Evolutionary conservation across 305 asterid species (phyloP), one percentile per base, ranked within the genome.

Genomic region (Vinca major): DNA sequence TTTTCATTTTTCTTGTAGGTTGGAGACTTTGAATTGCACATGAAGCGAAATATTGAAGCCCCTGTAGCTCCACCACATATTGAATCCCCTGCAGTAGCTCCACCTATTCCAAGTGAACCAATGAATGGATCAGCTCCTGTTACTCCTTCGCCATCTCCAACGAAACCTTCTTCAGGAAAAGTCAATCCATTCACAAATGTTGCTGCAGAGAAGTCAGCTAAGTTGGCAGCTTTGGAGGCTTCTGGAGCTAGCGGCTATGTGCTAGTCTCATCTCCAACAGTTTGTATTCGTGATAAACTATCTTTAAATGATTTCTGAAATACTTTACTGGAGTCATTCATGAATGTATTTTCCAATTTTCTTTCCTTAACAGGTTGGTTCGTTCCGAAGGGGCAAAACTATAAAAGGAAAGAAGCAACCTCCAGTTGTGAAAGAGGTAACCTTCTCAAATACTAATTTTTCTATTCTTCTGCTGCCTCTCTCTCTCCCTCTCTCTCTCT

Each of bases 401-500:
- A 53, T 80, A 53, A 90, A 86, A 77, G 94, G 94, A 80, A 85
- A 82, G 86, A 84, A 76, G 77, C 91, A 78, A 68, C 80, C 81
- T 20, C 90, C 88, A 67, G 78, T 84, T 14, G 82, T 90, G 79
- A 83, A 90, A 83, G 94, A 86, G 97, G 97, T 88, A 81, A 54
- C 68, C 71, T 44, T 64, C 19, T 50, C 55, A 74, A 69, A 55
- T 66, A 56, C 20, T 52, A 62, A 36, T 72, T 64, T 48, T 54
- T 41, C 3, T 49, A 56, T 36, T 62, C 70, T 49, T 16, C 41
- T 48, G 13, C 40, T 37, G 37, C 50, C 16, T 49, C 51, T 71
- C 45, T 45, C 55, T 69, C 50, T 49, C 20, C 45, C 16, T 49
- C 51, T 71, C n/a, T 1, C 45, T 45, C 55, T 69, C 50, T 49